Percentiles rank a stretch among this genome's conserved stretches.
These are phyloP conservation scores for Hyaloscypha bicolor DNA, from an alignment of 495 filamentous ascomycete genomes.

Conservation along the genomic window DNA sequence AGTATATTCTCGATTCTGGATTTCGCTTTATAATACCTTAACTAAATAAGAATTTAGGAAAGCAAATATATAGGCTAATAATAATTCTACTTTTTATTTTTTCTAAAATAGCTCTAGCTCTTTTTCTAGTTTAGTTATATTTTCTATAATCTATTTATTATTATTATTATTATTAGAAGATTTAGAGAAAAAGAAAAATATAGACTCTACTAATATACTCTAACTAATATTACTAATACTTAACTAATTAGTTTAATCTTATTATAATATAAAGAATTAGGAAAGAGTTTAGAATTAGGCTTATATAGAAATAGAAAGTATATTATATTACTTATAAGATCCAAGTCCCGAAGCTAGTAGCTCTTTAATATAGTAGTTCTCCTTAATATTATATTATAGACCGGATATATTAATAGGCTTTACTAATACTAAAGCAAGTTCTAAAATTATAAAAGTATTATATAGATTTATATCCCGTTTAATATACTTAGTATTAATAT, in stretches of 20 bases:
- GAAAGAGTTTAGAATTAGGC: conserved; percentile 18
- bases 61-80: conserved; percentile 2
- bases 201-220: conserved; percentile 15
- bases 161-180: conserved; percentile 16
- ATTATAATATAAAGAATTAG: conserved; percentile 16
- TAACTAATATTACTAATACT: conserved; percentile 18
- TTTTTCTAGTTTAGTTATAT: neutral
- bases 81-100: conserved; percentile 23
- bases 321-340: neutral
- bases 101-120: conserved; percentile 22
- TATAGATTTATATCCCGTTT: conserved; percentile 12
- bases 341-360: no score
- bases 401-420: no score
- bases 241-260: conserved; percentile 28
- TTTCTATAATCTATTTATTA: neutral
- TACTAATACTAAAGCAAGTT: conserved; percentile 12
- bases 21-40: neutral
- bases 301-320: conserved; percentile 23
- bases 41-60: neutral
- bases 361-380: no score
- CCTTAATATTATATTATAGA: no score
- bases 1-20: conserved; percentile 12
- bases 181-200: conserved; percentile 8
- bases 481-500: conserved; percentile 14
- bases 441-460: conserved; percentile 18